A percentile compares a stretch with the other conserved stretches of the same genome.
phyloP scores from a whole-genome alignment of 768 basidiomycete species.

The Termitomyces bulborhizus region DNA sequence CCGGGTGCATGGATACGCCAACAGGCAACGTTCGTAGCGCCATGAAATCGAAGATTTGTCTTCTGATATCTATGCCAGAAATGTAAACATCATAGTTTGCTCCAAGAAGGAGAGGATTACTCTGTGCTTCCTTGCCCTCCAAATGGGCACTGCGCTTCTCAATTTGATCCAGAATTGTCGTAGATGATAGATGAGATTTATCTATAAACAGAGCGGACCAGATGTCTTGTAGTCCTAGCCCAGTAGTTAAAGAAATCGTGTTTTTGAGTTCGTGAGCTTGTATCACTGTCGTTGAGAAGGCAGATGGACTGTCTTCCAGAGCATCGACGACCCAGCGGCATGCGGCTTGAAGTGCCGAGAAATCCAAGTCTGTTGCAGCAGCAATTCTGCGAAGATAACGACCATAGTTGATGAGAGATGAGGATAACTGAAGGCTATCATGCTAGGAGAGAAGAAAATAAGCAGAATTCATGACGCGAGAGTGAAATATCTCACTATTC shows the following conservation, averaged over 20 bases:
- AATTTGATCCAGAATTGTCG: conserved; percentile 13
- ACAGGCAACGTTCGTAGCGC: conserved; percentile 27
- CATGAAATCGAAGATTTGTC: conserved; percentile 35
- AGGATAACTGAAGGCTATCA: conserved; percentile 24
- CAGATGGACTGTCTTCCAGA: conserved; percentile 27
- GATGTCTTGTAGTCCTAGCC: conserved; percentile 64
- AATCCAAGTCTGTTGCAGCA: conserved; percentile 42
- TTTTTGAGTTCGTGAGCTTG: conserved; percentile 35
- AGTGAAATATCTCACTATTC: conserved; percentile 18
- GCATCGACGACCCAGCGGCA: conserved; percentile 44
- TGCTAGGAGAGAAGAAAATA: conserved; percentile 12
- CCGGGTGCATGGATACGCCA: conserved; percentile 14
- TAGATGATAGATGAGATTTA: conserved; percentile 8
- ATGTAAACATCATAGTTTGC: background rate
- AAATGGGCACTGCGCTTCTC: conserved; percentile 18
- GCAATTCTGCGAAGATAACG: conserved; percentile 39
- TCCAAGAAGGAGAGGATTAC: conserved; percentile 1
- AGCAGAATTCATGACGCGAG: background rate
- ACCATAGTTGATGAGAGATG: conserved; percentile 30
- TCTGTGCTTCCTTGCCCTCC: conserved; percentile 12
- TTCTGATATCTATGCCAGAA: conserved; percentile 26
- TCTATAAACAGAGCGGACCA: conserved; percentile 50
- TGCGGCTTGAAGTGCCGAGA: conserved; percentile 59
- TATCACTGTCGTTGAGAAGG: conserved; percentile 26
- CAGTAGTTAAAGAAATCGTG: conserved; percentile 55